Conservation (phyloP, 2,329 filamentous ascomycete genomes). For the Chlorencoelia australis region DNA sequence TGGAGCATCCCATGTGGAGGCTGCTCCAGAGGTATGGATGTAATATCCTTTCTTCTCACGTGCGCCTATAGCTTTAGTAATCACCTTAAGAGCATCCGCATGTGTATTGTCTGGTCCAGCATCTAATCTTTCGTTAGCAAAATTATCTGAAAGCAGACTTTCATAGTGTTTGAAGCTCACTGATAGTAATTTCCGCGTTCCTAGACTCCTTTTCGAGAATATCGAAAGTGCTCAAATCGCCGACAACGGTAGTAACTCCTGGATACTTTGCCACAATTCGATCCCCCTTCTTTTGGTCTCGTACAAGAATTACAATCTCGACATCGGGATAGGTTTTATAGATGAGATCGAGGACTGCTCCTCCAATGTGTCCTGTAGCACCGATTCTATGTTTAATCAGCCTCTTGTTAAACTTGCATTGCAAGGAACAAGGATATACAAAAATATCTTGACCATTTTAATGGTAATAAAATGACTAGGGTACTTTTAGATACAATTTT, state of each 20-base stretch:
- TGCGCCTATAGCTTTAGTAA: constrained; percentile 4
- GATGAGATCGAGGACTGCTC: constrained; percentile 9
- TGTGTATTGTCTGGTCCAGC: constrained; percentile 8
- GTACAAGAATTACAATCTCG: constrained; percentile 4
- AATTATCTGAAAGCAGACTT: too few species aligned
- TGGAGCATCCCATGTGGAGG: constrained; percentile 9
- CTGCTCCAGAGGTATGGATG: constrained; percentile 9
- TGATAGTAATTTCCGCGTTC: constrained; percentile 9
- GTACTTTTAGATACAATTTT: background rate
- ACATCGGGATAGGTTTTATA: background rate
- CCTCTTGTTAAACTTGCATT: too few species aligned
- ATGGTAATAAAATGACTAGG: background rate
- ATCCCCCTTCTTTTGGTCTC: constrained; percentile 4
- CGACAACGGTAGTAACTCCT: constrained; percentile 1
- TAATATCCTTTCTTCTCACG: constrained; percentile 8
- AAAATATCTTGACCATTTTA: background rate
- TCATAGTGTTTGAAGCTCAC: too few species aligned
- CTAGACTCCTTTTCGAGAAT: constrained; percentile 4
- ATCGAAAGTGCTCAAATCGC: constrained; percentile 6
- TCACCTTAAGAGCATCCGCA: constrained; percentile 4
- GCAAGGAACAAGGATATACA: too few species aligned
- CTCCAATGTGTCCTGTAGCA: constrained; percentile 13
- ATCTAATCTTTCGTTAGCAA: too few species aligned
- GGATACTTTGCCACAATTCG: constrained; percentile 6
- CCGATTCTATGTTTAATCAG: constrained; percentile 8